These are phyloP conservation scores for Pleurozium schreberi DNA, from an alignment of 225 moss, liverwort and hornwort genomes.

Conservation along the genomic window DNA sequence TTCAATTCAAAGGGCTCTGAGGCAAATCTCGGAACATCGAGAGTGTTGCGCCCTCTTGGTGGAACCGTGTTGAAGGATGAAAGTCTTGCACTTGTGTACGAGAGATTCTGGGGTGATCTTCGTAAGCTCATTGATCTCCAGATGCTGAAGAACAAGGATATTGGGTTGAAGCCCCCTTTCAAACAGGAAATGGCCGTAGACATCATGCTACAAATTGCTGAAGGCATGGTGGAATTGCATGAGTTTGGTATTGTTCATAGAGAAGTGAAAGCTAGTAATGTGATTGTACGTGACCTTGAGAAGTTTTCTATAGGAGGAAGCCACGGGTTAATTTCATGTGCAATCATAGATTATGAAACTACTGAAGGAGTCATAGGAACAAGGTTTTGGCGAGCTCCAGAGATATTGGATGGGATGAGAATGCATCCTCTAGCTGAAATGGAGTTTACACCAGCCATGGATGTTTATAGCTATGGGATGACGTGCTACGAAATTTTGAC, in stretches of 20 bases:
- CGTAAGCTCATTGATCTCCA: background rate
- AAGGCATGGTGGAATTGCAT: background rate
- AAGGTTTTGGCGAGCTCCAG: background rate
- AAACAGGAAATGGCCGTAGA: background rate
- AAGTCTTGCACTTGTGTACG: background rate
- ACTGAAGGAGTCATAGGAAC: rapidly evolving
- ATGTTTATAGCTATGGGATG: background rate
- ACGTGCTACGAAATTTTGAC: background rate
- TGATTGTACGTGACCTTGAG: background rate
- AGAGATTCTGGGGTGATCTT: background rate
- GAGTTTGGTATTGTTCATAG: background rate
- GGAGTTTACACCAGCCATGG: background rate
- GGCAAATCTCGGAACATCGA: background rate
- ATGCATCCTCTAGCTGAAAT: rapidly evolving
- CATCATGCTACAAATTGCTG: background rate
- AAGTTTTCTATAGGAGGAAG: background rate
- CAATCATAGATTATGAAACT: rapidly evolving
- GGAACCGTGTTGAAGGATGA: background rate
- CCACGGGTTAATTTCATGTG: background rate
- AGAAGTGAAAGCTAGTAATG: rapidly evolving
- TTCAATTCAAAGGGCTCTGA: background rate
- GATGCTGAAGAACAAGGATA: background rate
- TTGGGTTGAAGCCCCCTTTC: background rate
- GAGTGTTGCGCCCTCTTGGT: background rate
- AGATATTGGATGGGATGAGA: rapidly evolving